Evolutionary conservation across 495 filamentous ascomycete genomes (phyloP), one percentile per base, ranked within the genome.

Genomic region (Lentithecium fluviatile): DNA sequence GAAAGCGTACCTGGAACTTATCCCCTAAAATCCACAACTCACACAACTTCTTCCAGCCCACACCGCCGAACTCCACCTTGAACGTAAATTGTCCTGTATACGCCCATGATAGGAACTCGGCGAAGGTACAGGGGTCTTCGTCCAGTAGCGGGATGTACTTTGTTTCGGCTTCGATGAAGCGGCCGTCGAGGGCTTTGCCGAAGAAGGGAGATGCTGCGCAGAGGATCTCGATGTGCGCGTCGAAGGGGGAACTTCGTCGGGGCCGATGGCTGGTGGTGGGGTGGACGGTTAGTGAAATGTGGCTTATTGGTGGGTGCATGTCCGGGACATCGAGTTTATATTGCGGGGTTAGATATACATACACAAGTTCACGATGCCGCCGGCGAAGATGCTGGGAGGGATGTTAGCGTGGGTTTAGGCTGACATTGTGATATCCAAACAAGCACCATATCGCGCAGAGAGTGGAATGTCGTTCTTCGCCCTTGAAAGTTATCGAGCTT

Each of bases 171-270:
- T 62, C 45, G 24, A 45, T 26, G 19, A 47, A 62, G 13, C 45
- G 40, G 25, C 59, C 45, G 45, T 62, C 45, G 3, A 62, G 52
- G 12, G 59, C 59, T n/a, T 56, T 56, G 43, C 50, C 45, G 42
- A 62, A 62, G 45, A 62, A 62, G 7, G 52, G 26, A 2, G 52
- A 62, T 24, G 23, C 24, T 6, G 17, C 8, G 45, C 59, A 62
- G 11, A 56, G 52, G 15, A 62, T 42, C 29, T 46, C 21, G 23
- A 52, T 42, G 36, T 62, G 59, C 1, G 51, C 59, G 21, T 56
- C 45, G 34, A 62, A 56, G 29, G 29, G 6, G 52, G 50, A 10
- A 50, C 45, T 17, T 56, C 52, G 15, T 51, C 21, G 19, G 42
- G 8, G 21, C 52, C 59, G 19, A 62, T 43, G 15, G 29, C n/a